A percentile compares a stretch with the other conserved stretches of the same genome.
Conservation (phyloP, 129 eudicot genomes). For the Lactuca sativa region DNA sequence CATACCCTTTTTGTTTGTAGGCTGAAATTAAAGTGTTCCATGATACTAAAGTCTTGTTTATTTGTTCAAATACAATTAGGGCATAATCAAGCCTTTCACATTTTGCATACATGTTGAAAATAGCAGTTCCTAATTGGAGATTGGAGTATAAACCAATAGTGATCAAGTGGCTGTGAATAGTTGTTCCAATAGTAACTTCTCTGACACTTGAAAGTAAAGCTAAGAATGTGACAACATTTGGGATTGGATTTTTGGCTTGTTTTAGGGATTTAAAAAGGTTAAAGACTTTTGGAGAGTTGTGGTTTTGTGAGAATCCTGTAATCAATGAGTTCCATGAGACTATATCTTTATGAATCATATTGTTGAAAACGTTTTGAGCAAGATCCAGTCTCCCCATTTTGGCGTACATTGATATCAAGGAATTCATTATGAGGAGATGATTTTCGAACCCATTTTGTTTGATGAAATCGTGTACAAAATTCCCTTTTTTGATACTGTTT, state of each 20-base stretch:
- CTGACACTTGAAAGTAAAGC: constrained; percentile 28
- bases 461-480: constrained; percentile 36
- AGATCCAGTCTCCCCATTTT: constrained; percentile 46
- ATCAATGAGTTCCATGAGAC: constrained; percentile 48
- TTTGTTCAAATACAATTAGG: constrained; percentile 26
- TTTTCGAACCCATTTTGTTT: constrained; percentile 28
- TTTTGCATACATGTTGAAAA: constrained; percentile 48
- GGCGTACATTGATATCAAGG: constrained; percentile 46
- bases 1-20: constrained; percentile 37
- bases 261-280: constrained; percentile 28
- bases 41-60: constrained; percentile 38
- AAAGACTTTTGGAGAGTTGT: constrained; percentile 29
- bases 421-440: constrained; percentile 26
- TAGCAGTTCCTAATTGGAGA: constrained; percentile 41
- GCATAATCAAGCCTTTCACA: constrained; percentile 40
- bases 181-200: constrained; percentile 35
- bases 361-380: constrained; percentile 30
- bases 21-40: constrained; percentile 43
- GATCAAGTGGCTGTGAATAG: constrained; percentile 40
- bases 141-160: constrained; percentile 31
- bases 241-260: constrained; percentile 23
- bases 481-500: constrained; percentile 29
- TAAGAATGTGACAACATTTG: constrained; percentile 38
- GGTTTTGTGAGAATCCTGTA: constrained; percentile 38
- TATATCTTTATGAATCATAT: constrained; percentile 32